Percentiles rank a stretch among this genome's conserved stretches.
Evolutionary conservation across 2,329 filamentous ascomycete genomes (phyloP).

Genomic region (Bimuria novae-zelandiae): DNA sequence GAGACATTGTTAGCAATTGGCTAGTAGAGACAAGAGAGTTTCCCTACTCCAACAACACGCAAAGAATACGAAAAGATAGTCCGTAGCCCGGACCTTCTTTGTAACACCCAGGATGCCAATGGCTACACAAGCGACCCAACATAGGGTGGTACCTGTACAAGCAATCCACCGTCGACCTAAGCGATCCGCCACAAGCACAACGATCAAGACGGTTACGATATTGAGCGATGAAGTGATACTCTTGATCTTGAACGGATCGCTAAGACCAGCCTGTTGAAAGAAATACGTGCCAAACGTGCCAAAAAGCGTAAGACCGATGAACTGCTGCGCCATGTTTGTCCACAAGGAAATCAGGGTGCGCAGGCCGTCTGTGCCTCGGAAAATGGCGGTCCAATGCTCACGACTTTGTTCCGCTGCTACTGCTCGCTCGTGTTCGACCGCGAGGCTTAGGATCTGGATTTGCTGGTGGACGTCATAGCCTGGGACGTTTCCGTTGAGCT

Average conservation of each 20-base stretch:
- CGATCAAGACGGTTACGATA: constrained; percentile 2
- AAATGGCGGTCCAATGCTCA: constrained; percentile 13
- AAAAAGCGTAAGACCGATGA: constrained; percentile 47
- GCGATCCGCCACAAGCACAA: constrained; percentile 6
- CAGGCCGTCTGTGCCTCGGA: constrained; percentile 45
- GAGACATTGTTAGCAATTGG: background rate
- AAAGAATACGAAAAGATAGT: constrained; percentile 9
- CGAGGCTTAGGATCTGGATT: background rate
- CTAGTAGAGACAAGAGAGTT: background rate
- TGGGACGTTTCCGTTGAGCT: background rate
- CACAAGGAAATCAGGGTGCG: constrained; percentile 47
- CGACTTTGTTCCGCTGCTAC: background rate
- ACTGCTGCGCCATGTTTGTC: constrained; percentile 49
- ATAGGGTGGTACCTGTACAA: constrained; percentile 5
- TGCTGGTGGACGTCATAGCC: background rate
- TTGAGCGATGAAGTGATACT: constrained; percentile 3
- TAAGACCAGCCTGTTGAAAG: constrained; percentile 22
- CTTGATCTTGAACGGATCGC: constrained; percentile 13
- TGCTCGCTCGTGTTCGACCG: background rate
- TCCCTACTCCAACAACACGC: constrained; percentile 9
- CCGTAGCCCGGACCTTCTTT: constrained; percentile 2
- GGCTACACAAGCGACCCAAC: constrained; percentile 6
- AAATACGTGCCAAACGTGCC: constrained; percentile 50
- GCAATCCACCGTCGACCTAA: constrained; percentile 8
- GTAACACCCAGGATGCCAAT: constrained; percentile 8